phyloP scores from a whole-genome alignment of 129 eudicot genomes.

The Centrapalus pauciflorus region DNA sequence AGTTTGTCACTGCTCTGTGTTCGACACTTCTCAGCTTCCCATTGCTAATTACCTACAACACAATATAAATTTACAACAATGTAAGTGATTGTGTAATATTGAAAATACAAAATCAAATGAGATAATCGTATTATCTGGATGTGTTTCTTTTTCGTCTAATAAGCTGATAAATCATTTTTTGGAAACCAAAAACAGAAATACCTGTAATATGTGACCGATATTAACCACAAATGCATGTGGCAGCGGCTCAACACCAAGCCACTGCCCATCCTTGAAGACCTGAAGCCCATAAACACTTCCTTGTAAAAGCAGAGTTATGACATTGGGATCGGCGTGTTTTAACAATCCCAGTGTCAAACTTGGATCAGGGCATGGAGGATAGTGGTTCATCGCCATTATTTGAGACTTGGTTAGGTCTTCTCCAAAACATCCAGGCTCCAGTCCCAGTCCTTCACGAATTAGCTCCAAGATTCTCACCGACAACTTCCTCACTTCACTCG shows the following conservation, averaged over 20 bases:
- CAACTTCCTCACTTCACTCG: constrained; percentile 13
- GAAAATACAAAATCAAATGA: not conserved
- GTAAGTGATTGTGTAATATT: too few relatives aligned
- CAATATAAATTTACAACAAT: not conserved
- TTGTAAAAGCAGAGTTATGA: constrained; percentile 26
- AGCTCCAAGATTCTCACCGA: constrained; percentile 28
- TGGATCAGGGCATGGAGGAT: constrained; percentile 34
- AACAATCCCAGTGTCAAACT: constrained; percentile 24
- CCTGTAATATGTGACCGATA: constrained; percentile 15
- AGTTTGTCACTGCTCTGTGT: constrained; percentile 52
- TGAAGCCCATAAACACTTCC: constrained; percentile 33
- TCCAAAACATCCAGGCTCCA: constrained; percentile 19
- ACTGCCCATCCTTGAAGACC: constrained; percentile 18
- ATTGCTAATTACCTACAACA: constrained; percentile 43
- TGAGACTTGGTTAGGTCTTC: constrained; percentile 15
- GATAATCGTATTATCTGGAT: too few relatives aligned
- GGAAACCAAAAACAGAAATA: too few relatives aligned
- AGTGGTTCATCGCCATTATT: constrained; percentile 5
- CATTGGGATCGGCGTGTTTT: constrained; percentile 25
- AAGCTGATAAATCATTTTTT: too few relatives aligned
- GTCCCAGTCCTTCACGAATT: constrained; percentile 35
- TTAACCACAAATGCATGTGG: constrained; percentile 27
- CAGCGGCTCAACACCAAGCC: constrained; percentile 32
- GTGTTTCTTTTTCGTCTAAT: too few relatives aligned
- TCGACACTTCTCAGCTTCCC: constrained; percentile 42